Conservation (phyloP, 805 yeast genomes). For the Yamadazyma nakazawae region DNA sequence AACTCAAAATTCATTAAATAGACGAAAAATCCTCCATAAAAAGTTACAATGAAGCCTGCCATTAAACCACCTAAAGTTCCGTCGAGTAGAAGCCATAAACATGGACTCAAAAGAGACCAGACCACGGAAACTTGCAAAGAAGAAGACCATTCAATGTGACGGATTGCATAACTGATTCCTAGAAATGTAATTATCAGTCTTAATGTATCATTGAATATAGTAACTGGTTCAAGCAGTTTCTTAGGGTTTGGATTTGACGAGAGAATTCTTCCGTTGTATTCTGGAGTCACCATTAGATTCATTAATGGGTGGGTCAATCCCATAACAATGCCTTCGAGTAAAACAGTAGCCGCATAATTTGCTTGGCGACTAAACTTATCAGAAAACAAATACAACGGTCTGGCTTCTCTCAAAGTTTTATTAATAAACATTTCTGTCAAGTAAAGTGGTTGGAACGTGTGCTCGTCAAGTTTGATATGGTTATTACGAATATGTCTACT, state of each 20-base stretch:
- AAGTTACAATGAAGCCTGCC: slow-evolving; percentile 32
- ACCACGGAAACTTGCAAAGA: slow-evolving; percentile 61
- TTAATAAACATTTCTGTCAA: slow-evolving; percentile 29
- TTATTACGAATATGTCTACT: slow-evolving; percentile 50
- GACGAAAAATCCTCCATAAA: slow-evolving; percentile 28
- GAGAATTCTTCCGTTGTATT: slow-evolving; percentile 29
- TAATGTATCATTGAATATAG: slow-evolving; percentile 34
- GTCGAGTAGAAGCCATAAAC: slow-evolving; percentile 65
- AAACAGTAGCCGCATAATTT: slow-evolving; percentile 16
- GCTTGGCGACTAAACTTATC: not conserved
- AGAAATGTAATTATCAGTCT: slow-evolving; percentile 56
- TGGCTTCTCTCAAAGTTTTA: slow-evolving; percentile 23
- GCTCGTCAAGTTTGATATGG: slow-evolving; percentile 38
- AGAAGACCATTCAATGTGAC: slow-evolving; percentile 67
- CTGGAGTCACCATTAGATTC: slow-evolving; percentile 30
- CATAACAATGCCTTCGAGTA: slow-evolving; percentile 56
- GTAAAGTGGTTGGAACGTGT: slow-evolving; percentile 41
- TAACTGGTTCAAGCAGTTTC: slow-evolving; percentile 20
- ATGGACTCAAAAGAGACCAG: slow-evolving; percentile 61
- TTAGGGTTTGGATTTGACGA: slow-evolving; percentile 39
- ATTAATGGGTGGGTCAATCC: slow-evolving; percentile 52
- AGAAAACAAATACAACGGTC: slow-evolving; percentile 11
- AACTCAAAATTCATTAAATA: slow-evolving; percentile 25
- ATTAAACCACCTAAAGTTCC: slow-evolving; percentile 54
- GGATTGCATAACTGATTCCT: slow-evolving; percentile 69